A percentile compares a stretch with the other conserved stretches of the same genome.
phyloP scores from a whole-genome alignment of 768 basidiomycete genomes.

The Panus rudis region DNA sequence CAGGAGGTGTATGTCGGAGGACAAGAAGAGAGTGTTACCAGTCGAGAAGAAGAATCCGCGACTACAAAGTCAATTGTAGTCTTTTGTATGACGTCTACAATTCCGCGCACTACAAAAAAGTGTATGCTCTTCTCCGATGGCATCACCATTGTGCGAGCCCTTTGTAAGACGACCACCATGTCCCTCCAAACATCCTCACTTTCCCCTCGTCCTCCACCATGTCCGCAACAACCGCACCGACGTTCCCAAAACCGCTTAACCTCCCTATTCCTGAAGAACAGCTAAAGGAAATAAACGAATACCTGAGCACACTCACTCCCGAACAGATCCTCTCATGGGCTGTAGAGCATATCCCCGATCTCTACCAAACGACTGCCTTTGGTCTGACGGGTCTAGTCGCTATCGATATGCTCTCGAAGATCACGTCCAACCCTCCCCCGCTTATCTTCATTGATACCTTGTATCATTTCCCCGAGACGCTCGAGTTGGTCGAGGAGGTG shows the following conservation, averaged over 20 bases:
- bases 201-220: neutral
- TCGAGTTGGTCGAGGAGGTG: conserved; percentile 81
- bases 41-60: no score
- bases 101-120: no score
- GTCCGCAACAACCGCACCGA: conserved; percentile 13
- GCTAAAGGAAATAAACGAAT: conserved; percentile 62
- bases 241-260: conserved; percentile 38
- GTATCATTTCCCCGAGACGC: conserved; percentile 92
- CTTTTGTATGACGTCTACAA: no score
- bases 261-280: conserved; percentile 54
- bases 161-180: conserved; percentile 1
- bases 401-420: conserved; percentile 88
- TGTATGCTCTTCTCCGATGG: no score
- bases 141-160: no score
- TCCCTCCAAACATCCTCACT: neutral
- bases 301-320: conserved; percentile 66
- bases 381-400: conserved; percentile 92
- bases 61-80: no score
- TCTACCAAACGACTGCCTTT: conserved; percentile 95
- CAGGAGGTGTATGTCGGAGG: no score
- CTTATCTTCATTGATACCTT: conserved; percentile 96
- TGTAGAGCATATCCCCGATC: conserved; percentile 63
- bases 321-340: conserved; percentile 87
- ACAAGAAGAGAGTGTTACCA: no score
- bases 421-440: conserved; percentile 62